Conservation (phyloP, 2,329 filamentous ascomycete species). For the Ophiostoma piceae region DNA sequence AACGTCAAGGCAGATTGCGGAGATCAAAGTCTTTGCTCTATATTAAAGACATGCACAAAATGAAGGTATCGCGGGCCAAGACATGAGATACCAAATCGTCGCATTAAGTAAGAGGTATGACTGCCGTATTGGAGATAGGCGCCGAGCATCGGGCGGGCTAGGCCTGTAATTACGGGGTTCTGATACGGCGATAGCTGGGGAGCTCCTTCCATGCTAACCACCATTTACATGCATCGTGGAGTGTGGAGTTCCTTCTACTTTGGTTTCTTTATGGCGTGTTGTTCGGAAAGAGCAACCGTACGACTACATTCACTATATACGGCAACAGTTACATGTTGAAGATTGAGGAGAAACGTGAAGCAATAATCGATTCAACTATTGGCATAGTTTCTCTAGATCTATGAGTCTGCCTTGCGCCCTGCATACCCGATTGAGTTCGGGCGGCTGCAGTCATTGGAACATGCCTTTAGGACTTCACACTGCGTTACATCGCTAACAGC, state of each 20-base stretch:
- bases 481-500: not conserved
- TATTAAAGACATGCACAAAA: not conserved
- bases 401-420: not conserved
- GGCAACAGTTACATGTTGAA: too few relatives aligned
- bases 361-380: too few relatives aligned
- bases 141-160: slow-evolving; percentile 22
- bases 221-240: not conserved
- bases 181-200: slow-evolving; percentile 12
- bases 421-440: not conserved
- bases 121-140: slow-evolving; percentile 15
- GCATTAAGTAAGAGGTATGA: not conserved
- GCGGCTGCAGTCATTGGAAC: not conserved
- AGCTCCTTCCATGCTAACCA: not conserved
- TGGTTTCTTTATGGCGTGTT: not conserved
- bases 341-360: too few relatives aligned
- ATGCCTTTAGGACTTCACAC: not conserved
- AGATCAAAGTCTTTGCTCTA: not conserved
- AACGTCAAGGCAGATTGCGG: not conserved
- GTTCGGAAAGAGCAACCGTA: not conserved
- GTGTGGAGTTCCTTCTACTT: slow-evolving; percentile 4
- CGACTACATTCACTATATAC: not conserved
- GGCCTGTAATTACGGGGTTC: slow-evolving; percentile 19
- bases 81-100: not conserved
- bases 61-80: not conserved
- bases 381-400: not conserved